Base-by-base conservation (phyloP, 2,329 filamentous ascomycete genomes). In the Mycocentrospora acerina region DNA sequence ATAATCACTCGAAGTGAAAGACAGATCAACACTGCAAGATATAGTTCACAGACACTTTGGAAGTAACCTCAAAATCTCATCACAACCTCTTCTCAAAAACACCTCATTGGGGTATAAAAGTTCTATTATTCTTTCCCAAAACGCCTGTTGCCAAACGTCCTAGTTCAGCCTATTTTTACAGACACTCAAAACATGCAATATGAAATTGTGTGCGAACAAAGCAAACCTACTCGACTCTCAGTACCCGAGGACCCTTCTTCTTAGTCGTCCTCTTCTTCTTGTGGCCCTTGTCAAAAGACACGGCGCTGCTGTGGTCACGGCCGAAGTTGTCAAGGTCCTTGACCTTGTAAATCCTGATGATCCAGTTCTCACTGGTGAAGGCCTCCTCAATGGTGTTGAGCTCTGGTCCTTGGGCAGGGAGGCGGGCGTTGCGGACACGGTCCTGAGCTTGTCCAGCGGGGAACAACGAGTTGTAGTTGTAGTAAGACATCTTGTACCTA, bases 401-500 rank as follows among this genome's bases (percentile, higher is more conserved):
- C 45, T 86, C 80, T 7, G 93, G 93, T 1, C 88, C 85, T 53
- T 90, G 79, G 10, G 88, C 82, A n/a, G 93, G 94, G 35, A 97
- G 74, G 44, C 80, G 81, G 25, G 81, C 79, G 51, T 84, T 83
- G 64, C 93, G 90, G 50, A 98, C 93, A 55, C 93, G 86, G 67
- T 98, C 93, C 56, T 83, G 76, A 24, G 88, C 90, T 71, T 97
- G 90, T 47, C 93, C 93, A 2, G 85, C 79, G 29, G 90, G 91
- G 80, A 97, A 98, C 48, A 98, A 82, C 31, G 79, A 74, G 70
- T 91, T 81, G 77, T 88, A 98, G 79, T 97, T 97, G 81, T 98
- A 88, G 80, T 98, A 98, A 15, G 90, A 96, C 90, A 98, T 96
- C 80, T 98, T 98, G 82, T 98, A 98, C 89, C 90, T 95, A 52